Evolutionary conservation across 768 basidiomycete species (phyloP).

Genomic region (Boletus vermiculosoides): DNA sequence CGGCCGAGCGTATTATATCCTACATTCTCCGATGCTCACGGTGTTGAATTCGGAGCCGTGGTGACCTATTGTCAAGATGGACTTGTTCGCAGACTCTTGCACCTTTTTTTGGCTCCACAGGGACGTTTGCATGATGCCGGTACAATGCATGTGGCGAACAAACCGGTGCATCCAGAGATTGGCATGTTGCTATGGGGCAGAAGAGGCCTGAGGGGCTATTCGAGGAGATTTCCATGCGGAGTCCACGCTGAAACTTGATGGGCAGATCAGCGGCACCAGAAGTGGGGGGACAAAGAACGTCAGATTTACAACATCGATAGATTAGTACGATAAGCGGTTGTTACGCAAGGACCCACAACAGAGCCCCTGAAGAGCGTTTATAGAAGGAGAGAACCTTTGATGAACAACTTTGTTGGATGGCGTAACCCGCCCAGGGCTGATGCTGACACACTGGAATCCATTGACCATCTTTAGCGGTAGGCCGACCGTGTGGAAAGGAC

Average conservation of each 20-base stretch:
- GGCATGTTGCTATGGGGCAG: not conserved
- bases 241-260: not conserved
- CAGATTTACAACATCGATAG: constrained; percentile 9
- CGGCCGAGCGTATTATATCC: not conserved
- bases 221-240: not conserved
- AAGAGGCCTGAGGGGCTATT: not conserved
- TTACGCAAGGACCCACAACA: not conserved
- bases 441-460: not conserved
- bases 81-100: not conserved
- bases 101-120: not conserved
- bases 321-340: not conserved
- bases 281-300: not conserved
- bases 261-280: too few species aligned
- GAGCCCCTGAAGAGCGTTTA: not conserved
- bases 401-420: too few species aligned
- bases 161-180: not conserved
- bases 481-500: not conserved
- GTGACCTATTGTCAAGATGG: not conserved
- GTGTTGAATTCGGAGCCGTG: not conserved
- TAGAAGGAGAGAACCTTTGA: not conserved
- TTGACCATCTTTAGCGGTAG: not conserved
- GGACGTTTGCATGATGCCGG: not conserved
- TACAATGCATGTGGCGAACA: not conserved
- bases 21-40: constrained; percentile 1
- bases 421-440: too few species aligned